These are phyloP conservation scores for Mortierella antarctica DNA, from an alignment of 192 early-diverging fungal species.

Conservation along the genomic window DNA sequence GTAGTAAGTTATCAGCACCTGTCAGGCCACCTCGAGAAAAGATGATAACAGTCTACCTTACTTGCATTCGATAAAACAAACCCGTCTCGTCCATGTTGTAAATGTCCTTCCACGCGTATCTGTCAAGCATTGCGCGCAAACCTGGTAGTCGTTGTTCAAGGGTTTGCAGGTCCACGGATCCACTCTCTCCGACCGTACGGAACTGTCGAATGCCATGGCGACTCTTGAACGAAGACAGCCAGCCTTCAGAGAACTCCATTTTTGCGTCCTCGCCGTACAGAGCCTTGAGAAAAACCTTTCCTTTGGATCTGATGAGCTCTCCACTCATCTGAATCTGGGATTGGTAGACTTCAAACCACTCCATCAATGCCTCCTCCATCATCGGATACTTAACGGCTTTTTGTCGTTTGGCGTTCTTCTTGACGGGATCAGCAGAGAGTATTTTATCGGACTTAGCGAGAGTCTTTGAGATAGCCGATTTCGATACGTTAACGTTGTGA, in stretches of 20 bases:
- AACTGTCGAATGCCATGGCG: not conserved
- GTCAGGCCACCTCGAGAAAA: not conserved
- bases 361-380: not conserved
- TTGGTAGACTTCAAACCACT: not conserved
- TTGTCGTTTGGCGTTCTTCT: not conserved
- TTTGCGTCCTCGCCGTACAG: not conserved
- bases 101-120: conserved; percentile 5
- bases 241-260: not conserved
- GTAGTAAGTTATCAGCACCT: not conserved
- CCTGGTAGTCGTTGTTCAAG: not conserved
- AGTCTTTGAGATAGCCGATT: too few relatives aligned
- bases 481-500: too few relatives aligned
- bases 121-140: not conserved
- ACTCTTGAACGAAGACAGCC: not conserved
- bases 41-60: not conserved
- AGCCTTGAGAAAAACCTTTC: not conserved
- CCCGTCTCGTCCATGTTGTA: conserved; percentile 16
- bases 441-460: too few relatives aligned
- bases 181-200: not conserved
- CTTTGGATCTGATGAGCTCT: not conserved
- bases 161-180: not conserved
- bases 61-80: conserved; percentile 4
- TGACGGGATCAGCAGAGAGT: too few relatives aligned
- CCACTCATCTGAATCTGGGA: not conserved
- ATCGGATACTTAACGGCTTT: not conserved